These are phyloP conservation scores for Pseudonitzschia multistriata DNA, from an alignment of 108 stramenopile genomes.

Conservation along the genomic window DNA sequence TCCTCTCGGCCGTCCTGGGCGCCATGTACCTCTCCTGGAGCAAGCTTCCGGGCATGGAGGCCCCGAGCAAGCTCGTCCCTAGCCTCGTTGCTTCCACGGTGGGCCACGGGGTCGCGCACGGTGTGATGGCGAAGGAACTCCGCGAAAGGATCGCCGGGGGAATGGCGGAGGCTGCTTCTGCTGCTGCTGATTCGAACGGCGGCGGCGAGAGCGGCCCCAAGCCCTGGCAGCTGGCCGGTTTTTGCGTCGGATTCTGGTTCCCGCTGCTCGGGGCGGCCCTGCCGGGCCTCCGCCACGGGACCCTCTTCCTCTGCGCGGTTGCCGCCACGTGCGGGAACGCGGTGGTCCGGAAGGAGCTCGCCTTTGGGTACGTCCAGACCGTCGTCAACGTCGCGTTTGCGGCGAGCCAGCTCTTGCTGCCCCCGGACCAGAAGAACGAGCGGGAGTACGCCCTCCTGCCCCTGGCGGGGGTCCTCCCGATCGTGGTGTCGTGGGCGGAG, in stretches of 20 bases:
- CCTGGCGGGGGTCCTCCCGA: neutral
- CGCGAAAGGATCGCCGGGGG: neutral
- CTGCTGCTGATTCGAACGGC: no score
- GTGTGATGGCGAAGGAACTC: slow-evolving; percentile 2
- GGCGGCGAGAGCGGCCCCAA: neutral
- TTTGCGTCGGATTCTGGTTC: slow-evolving; percentile 22
- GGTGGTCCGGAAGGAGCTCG: neutral
- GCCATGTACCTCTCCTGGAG: slow-evolving; percentile 16
- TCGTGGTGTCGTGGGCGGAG: slow-evolving; percentile 21
- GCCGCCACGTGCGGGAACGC: slow-evolving; percentile 1
- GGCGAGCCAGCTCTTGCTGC: slow-evolving; percentile 9
- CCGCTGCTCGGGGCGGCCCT: slow-evolving; percentile 21
- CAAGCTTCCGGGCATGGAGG: slow-evolving; percentile 19
- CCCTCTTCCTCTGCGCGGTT: neutral
- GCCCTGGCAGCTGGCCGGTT: neutral
- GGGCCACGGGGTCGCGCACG: slow-evolving; percentile 31
- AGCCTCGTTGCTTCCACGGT: slow-evolving; percentile 2
- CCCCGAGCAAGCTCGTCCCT: neutral
- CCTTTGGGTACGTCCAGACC: slow-evolving; percentile 26
- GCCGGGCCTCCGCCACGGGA: neutral
- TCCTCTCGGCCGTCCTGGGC: neutral
- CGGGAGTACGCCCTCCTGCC: slow-evolving; percentile 21
- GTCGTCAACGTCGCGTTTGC: slow-evolving; percentile 18
- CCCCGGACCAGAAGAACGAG: slow-evolving; percentile 13
- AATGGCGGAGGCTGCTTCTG: no score